Evolutionary conservation across 352 stramenopile species (phyloP).

Genomic region (Globisporangium heterothallicum): DNA sequence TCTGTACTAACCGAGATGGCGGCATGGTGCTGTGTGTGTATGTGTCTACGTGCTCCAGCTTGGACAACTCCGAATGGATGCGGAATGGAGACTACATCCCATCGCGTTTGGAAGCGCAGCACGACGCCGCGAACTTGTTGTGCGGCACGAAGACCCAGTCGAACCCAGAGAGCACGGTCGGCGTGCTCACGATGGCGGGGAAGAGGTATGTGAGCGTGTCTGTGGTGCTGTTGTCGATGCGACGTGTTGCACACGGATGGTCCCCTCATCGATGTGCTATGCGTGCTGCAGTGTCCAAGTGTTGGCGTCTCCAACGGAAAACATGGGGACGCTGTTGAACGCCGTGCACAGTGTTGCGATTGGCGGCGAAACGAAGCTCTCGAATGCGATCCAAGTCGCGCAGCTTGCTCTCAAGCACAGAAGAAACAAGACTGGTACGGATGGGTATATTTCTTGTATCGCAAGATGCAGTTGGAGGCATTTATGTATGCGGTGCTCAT

Average conservation of each 20-base stretch:
- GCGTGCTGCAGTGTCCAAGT: slow-evolving; percentile 79
- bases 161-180: slow-evolving; percentile 98
- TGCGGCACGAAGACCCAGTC: slow-evolving; percentile 96
- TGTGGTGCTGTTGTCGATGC: too few species aligned
- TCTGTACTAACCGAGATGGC: too few species aligned
- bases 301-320: slow-evolving; percentile 95
- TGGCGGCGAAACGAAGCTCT: slow-evolving; percentile 89
- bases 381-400: slow-evolving; percentile 95
- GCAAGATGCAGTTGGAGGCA: too few species aligned
- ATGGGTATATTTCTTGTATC: slow-evolving; percentile 10
- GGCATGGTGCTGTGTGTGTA: slow-evolving; percentile 5
- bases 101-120: slow-evolving; percentile 96
- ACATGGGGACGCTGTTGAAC: slow-evolving; percentile 96
- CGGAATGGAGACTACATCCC: slow-evolving; percentile 99
- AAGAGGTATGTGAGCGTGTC: slow-evolving; percentile 43
- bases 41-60: slow-evolving; percentile 21
- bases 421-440: slow-evolving; percentile 96
- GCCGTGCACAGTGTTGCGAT: slow-evolving; percentile 92
- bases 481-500: too few species aligned
- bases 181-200: slow-evolving; percentile 94
- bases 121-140: slow-evolving; percentile 97
- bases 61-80: slow-evolving; percentile 99
- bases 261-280: too few species aligned
- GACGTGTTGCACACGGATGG: too few species aligned
- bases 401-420: slow-evolving; percentile 98